A percentile compares a stretch with the other conserved stretches of the same genome.
phyloP scores from a whole-genome alignment of 257 asterid species.

The Jasminum sambac region DNA sequence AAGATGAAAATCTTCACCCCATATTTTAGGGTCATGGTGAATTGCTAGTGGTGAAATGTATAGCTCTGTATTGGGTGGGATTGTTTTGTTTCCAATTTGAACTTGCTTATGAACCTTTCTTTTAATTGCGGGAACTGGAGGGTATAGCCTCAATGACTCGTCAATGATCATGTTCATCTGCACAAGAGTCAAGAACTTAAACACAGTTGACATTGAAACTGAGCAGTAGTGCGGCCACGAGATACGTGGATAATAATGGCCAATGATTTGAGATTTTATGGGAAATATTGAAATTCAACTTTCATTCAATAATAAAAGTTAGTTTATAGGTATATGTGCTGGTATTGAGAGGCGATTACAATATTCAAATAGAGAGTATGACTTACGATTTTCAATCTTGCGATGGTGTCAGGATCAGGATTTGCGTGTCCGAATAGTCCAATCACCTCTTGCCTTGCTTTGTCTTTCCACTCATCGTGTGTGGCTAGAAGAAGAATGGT shows the following conservation, averaged over 20 bases:
- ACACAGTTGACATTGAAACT: not conserved
- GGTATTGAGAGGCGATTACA: not conserved
- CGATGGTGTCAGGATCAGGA: slow-evolving; percentile 46
- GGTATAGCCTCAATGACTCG: slow-evolving; percentile 65
- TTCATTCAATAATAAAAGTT: too few species aligned
- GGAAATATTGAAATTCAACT: too few species aligned
- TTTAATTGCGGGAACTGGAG: slow-evolving; percentile 60
- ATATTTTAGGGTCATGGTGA: slow-evolving; percentile 56
- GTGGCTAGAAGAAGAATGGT: slow-evolving; percentile 52
- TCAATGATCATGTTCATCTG: slow-evolving; percentile 62
- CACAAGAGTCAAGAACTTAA: not conserved
- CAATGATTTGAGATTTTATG: too few species aligned
- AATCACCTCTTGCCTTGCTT: slow-evolving; percentile 59
- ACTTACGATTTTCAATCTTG: slow-evolving; percentile 58
- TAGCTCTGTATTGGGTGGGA: slow-evolving; percentile 47
- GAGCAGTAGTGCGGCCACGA: too few species aligned
- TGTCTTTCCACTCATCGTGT: slow-evolving; percentile 69
- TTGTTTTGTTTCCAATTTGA: slow-evolving; percentile 38
- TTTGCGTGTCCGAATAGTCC: slow-evolving; percentile 31
- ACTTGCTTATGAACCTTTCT: slow-evolving; percentile 41
- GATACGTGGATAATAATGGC: too few species aligned
- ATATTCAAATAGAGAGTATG: not conserved
- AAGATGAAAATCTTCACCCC: slow-evolving; percentile 64
- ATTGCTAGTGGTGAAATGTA: slow-evolving; percentile 57
- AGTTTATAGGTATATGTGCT: too few species aligned